A percentile compares a stretch with the other conserved stretches of the same genome.
Evolutionary conservation across 148 eudicot genomes (phyloP).

Genomic region (Amaranthus hypochondriacus): DNA sequence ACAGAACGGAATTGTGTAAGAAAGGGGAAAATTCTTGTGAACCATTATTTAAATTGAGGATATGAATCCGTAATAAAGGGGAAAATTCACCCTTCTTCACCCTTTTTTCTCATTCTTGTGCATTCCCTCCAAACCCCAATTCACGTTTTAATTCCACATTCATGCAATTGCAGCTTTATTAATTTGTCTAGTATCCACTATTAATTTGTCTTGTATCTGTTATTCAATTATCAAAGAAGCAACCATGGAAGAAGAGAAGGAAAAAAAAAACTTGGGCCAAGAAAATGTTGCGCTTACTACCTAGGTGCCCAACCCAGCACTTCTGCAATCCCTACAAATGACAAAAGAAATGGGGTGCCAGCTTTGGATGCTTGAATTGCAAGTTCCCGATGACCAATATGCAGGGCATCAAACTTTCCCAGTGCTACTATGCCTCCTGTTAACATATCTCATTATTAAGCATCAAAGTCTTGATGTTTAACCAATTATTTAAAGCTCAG

Average conservation of each 20-base stretch:
- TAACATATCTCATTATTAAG: background rate
- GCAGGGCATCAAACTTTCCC: constrained; percentile 99
- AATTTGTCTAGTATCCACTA: no score
- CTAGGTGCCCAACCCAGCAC: constrained; percentile 96
- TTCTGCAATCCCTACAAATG: constrained; percentile 96
- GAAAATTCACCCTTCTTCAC: no score
- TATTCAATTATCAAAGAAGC: no score
- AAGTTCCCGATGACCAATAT: constrained; percentile 95
- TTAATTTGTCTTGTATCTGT: no score
- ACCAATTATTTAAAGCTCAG: background rate
- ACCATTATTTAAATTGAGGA: background rate
- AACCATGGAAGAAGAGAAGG: no score
- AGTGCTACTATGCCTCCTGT: constrained; percentile 91
- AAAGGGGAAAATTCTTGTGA: background rate
- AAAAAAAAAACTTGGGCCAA: background rate
- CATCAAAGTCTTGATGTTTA: background rate
- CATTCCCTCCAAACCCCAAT: no score
- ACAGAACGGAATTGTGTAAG: no score
- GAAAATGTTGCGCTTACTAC: constrained; percentile 30
- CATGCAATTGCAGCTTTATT: no score
- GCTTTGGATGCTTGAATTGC: constrained; percentile 82
- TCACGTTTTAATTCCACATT: no score
- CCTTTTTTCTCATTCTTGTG: no score
- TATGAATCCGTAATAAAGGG: background rate
- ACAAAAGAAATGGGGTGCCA: constrained; percentile 79